These are phyloP conservation scores for Evernia prunastri DNA, from an alignment of 495 filamentous ascomycete species.

Conservation along the genomic window DNA sequence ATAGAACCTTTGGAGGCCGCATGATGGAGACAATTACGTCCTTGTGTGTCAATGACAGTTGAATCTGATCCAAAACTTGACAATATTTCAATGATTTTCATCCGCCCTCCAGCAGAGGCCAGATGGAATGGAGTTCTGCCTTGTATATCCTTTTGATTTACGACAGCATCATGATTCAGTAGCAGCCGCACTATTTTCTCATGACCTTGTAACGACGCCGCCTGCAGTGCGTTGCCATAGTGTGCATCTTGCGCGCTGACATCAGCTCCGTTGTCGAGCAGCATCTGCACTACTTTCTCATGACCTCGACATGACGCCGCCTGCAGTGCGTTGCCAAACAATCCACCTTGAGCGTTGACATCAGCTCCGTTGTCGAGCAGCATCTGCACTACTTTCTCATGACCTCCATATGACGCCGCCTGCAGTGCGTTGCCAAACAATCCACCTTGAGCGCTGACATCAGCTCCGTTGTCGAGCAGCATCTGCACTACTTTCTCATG, in stretches of 20 bases:
- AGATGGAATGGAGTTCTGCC: no score
- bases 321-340: neutral
- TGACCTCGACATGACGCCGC: neutral
- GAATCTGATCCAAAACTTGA: no score
- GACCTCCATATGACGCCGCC: neutral
- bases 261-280: neutral
- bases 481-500: neutral
- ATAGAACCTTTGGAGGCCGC: no score
- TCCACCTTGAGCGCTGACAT: neutral
- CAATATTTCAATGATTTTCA: no score
- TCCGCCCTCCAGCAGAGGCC: no score
- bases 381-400: neutral
- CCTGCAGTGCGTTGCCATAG: no score
- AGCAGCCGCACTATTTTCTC: no score
- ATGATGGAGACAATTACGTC: no score
- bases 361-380: conserved; percentile 23
- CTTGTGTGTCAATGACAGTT: no score
- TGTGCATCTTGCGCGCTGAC: neutral
- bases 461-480: neutral
- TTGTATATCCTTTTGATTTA: no score
- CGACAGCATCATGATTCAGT: no score
- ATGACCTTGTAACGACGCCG: no score
- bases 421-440: neutral
- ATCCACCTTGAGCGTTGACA: neutral
- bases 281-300: neutral